Base-by-base conservation (phyloP, 83 land plant species). In the Isoetes engelmannii region DNA sequence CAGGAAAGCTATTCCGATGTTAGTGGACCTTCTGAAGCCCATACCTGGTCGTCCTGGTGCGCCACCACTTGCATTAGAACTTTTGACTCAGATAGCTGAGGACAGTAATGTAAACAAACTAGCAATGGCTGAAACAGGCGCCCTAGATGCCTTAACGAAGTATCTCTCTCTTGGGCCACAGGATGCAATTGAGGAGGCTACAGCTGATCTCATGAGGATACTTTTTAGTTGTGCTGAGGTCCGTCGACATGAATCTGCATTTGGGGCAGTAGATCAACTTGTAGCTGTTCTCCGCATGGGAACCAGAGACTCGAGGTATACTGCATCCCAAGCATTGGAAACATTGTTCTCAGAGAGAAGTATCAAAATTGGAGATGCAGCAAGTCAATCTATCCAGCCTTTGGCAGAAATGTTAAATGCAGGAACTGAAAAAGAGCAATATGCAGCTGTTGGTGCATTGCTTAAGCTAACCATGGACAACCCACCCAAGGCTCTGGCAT, bases 21-120 rank as follows among this genome's bases (percentile, higher is more conserved):
- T 90, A 8, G 96, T 90, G 41, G 96, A 90, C 65, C 76, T 90
- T 6, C 74, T 90, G 57, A 87, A 79, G 61, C 96, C 96, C 19
- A 87, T 87, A 44, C 92, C 92, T 63, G 96, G 86, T 59, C 75
- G 89, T 57, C 92, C 96, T 17, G 84, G 85, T 61, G 96, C 96
- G 37, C 85, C 96, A 50, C 70, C 82, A 6, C 49, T 85, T 69
- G 84, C 89, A 47, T 72, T 87, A 46, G 68, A 62, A 18, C 83
- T 90, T 20, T 72, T 90, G 67, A 83, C 82, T 20, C 83, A 63
- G 48, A 57, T 90, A 69, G 96, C 92, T 46, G 80, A 81, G 62
- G 90, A 75, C 3, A 83, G 72, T 75, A 79, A 81, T 71, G 45
- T 83, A 50, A 90, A 90, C 65, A 87, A 85, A 74, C 56, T 83